phyloP scores from a whole-genome alignment of 2,329 filamentous ascomycete genomes.

The Fusarium austroafricanum region DNA sequence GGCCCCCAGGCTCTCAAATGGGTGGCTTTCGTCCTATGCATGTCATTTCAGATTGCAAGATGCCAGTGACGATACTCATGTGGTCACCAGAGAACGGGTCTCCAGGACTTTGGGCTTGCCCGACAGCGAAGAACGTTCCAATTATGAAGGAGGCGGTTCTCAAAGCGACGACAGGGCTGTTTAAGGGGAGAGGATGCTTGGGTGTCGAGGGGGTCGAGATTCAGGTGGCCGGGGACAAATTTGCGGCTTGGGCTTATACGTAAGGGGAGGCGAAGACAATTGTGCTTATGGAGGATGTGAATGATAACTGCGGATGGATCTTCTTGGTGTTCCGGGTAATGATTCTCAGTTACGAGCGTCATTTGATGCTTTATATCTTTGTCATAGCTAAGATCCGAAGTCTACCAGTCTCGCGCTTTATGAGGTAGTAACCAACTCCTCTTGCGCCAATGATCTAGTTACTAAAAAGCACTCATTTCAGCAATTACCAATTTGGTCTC shows the following conservation, averaged over 20 bases:
- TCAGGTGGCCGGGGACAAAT: slow-evolving; percentile 36
- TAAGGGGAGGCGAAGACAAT: slow-evolving; percentile 16
- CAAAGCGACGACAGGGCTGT: slow-evolving; percentile 45
- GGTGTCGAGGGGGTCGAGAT: slow-evolving; percentile 50
- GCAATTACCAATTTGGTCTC: not conserved
- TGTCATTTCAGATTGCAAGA: slow-evolving; percentile 41
- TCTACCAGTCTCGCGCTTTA: not conserved
- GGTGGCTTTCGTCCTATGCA: slow-evolving; percentile 59
- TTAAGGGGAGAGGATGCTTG: slow-evolving; percentile 46
- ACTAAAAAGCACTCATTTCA: not conserved
- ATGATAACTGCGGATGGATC: not conserved
- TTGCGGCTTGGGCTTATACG: slow-evolving; percentile 56
- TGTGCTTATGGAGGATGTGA: not conserved
- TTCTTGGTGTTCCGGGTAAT: not conserved
- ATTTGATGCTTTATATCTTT: not conserved
- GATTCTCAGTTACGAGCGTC: too few species aligned
- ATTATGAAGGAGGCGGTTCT: slow-evolving; percentile 37
- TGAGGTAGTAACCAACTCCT: not conserved
- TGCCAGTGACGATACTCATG: slow-evolving; percentile 39
- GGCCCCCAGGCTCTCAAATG: slow-evolving; percentile 62
- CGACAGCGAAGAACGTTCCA: slow-evolving; percentile 19
- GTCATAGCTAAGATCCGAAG: not conserved
- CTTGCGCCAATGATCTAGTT: too few species aligned
- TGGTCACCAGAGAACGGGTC: slow-evolving; percentile 40
- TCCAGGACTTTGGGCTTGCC: slow-evolving; percentile 47